Conservation (phyloP, 768 basidiomycete genomes). For the Calocera cornea region DNA sequence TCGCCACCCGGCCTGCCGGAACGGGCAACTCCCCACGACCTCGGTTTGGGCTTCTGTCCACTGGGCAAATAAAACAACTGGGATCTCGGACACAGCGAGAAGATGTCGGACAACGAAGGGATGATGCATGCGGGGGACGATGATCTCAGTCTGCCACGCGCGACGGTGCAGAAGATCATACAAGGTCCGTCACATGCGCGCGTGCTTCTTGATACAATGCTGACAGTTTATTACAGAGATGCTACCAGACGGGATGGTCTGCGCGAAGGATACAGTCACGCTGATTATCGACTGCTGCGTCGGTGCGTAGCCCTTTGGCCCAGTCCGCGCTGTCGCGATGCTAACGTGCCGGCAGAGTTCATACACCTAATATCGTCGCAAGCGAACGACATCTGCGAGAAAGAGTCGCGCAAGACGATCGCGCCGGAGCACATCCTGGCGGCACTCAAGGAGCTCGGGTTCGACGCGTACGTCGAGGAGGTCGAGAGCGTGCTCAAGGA, state of each 20-base stretch:
- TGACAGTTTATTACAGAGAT: constrained; percentile 43
- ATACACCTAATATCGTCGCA: constrained; percentile 95
- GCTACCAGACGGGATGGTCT: constrained; percentile 72
- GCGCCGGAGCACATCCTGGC: constrained; percentile 91
- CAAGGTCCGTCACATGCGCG: constrained; percentile 38
- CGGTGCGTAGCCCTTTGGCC: constrained; percentile 40
- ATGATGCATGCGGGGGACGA: constrained; percentile 60
- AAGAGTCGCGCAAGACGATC: constrained; percentile 97
- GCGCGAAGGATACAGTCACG: constrained; percentile 93
- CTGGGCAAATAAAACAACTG: background rate
- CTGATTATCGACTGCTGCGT: constrained; percentile 97
- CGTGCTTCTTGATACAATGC: background rate
- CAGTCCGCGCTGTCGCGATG: background rate
- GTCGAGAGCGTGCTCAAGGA: constrained; percentile 89
- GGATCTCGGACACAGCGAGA: background rate
- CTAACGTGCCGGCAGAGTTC: constrained; percentile 51
- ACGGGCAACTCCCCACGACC: background rate
- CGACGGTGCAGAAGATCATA: constrained; percentile 96
- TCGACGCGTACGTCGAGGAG: constrained; percentile 78
- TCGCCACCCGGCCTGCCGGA: background rate
- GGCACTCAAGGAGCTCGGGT: constrained; percentile 88
- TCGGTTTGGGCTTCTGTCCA: background rate
- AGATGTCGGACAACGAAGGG: constrained; percentile 87
- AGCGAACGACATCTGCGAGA: constrained; percentile 95
- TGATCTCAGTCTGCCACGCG: constrained; percentile 88